These are phyloP conservation scores for Russula vinacea DNA, from an alignment of 768 basidiomycete species.

Conservation along the genomic window DNA sequence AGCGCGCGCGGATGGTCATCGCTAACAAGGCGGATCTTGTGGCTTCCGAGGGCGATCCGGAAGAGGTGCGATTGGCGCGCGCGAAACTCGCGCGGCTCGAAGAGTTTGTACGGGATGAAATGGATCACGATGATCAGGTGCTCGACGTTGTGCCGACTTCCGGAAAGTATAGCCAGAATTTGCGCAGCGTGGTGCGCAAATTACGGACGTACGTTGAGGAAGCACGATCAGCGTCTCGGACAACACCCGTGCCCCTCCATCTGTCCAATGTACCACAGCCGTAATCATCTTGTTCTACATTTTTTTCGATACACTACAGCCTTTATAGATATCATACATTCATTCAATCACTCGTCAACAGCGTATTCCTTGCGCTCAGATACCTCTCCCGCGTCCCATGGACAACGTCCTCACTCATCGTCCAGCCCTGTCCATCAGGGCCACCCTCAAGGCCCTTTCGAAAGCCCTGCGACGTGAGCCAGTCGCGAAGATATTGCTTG, in stretches of 20 bases:
- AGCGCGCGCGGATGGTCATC: conserved; percentile 74
- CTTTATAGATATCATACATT: background rate
- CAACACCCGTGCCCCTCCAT: background rate
- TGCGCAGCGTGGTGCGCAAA: conserved; percentile 61
- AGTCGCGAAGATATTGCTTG: conserved; percentile 94
- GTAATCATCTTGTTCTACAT: background rate
- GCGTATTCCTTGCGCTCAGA: conserved; percentile 64
- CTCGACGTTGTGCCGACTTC: conserved; percentile 79
- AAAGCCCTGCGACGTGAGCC: conserved; percentile 73
- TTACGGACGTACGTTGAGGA: conserved; percentile 66
- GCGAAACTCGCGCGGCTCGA: conserved; percentile 56
- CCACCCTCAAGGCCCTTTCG: conserved; percentile 76
- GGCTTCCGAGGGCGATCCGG: conserved; percentile 43
- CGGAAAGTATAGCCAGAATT: conserved; percentile 82
- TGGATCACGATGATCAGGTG: conserved; percentile 39
- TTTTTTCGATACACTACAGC: background rate
- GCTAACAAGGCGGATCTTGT: conserved; percentile 95
- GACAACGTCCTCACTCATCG: conserved; percentile 72
- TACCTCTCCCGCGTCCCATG: conserved; percentile 76
- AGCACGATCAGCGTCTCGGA: conserved; percentile 36
- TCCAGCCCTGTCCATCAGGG: conserved; percentile 70
- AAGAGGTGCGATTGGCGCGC: conserved; percentile 49
- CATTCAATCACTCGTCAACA: conserved; percentile 33
- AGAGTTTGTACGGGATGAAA: conserved; percentile 50
- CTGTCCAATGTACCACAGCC: background rate